phyloP scores from a whole-genome alignment of 1,284 basidiomycete genomes.

The Fomitiporia mediterranea region DNA sequence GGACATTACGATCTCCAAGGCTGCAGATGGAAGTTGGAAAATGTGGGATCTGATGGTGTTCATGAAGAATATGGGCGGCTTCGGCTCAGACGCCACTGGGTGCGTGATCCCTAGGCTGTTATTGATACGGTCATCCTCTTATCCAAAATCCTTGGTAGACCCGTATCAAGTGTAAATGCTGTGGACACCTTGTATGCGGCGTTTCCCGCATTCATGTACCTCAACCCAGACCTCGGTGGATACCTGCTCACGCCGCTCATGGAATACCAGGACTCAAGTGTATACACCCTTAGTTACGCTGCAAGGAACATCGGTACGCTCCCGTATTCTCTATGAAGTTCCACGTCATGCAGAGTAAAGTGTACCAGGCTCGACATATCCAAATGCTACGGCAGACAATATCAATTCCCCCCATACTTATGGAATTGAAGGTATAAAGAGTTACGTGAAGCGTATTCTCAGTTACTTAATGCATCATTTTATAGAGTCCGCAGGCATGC shows the following conservation, averaged over 20 bases:
- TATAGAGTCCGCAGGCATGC: constrained; percentile 36
- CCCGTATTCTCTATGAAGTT: no score
- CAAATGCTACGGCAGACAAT: constrained; percentile 24
- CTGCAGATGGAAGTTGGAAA: constrained; percentile 28
- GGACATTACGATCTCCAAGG: constrained; percentile 34
- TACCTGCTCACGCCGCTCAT: constrained; percentile 42
- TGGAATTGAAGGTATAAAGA: constrained; percentile 27
- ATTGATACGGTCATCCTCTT: no score
- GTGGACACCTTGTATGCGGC: constrained; percentile 46
- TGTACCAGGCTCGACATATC: constrained; percentile 24
- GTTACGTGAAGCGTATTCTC: background rate
- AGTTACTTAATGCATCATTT: background rate
- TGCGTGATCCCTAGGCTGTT: background rate
- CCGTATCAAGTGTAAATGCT: constrained; percentile 34
- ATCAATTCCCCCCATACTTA: constrained; percentile 25
- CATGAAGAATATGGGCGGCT: constrained; percentile 14
- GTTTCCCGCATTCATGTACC: constrained; percentile 42
- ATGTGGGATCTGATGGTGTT: constrained; percentile 22
- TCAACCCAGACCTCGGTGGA: constrained; percentile 39
- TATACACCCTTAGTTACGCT: constrained; percentile 32
- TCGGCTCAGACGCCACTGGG: background rate
- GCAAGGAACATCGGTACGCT: constrained; percentile 39
- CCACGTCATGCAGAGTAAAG: no score
- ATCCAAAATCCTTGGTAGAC: background rate
- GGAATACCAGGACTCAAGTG: constrained; percentile 33